phyloP scores from a whole-genome alignment of 768 basidiomycete species.

The Leccinum boreale region DNA sequence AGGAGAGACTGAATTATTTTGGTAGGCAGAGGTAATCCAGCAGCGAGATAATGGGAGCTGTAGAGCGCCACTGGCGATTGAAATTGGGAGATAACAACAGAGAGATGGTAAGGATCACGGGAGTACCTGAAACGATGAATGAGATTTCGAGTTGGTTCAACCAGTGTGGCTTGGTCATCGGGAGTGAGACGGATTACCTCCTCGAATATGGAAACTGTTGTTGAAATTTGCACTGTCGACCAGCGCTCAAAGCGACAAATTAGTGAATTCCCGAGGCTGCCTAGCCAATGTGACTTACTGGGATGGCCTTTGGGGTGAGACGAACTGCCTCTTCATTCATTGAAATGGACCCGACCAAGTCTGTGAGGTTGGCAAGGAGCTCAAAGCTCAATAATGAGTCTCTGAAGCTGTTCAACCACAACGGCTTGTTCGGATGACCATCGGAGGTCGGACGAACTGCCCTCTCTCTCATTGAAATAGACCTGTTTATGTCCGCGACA shows the following conservation, averaged over 20 bases:
- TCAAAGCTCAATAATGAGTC: not conserved
- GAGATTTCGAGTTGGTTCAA: not conserved
- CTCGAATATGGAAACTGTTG: not conserved
- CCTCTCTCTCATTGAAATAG: not conserved
- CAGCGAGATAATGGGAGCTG: not conserved
- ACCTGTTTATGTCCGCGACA: not conserved
- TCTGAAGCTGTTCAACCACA: not conserved
- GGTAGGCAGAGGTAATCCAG: no score
- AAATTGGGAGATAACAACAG: not conserved
- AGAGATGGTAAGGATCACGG: not conserved
- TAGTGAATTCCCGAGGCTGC: not conserved
- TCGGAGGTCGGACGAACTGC: not conserved
- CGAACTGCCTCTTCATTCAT: not conserved
- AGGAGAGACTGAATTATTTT: no score
- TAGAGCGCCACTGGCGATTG: not conserved
- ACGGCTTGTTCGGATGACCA: not conserved
- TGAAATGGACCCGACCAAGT: not conserved
- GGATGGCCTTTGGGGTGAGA: not conserved
- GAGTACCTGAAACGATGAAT: not conserved
- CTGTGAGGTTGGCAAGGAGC: not conserved
- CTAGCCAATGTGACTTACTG: not conserved
- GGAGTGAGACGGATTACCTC: not conserved
- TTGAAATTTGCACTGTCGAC: not conserved
- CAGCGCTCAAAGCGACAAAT: not conserved
- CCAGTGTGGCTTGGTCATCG: not conserved